Conservation (phyloP, 2,329 filamentous ascomycete species). For the Arthrinium puccinioides region DNA sequence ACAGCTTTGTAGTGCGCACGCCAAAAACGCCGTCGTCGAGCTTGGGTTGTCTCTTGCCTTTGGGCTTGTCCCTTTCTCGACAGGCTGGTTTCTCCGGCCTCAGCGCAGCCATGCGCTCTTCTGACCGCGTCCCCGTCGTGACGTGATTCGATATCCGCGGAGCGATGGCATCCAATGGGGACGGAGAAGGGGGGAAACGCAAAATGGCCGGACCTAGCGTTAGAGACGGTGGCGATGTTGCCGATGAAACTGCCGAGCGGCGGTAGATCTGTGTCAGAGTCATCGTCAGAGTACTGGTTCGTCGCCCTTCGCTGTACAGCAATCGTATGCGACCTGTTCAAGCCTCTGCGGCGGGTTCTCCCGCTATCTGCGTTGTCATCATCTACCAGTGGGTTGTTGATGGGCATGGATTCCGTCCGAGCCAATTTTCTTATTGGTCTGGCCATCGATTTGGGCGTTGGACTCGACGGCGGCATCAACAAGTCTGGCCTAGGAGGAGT, state of each 20-base stretch:
- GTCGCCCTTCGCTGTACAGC: no score
- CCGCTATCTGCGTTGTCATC: neutral
- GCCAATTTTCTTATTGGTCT: slow-evolving; percentile 17
- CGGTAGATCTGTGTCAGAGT: slow-evolving; percentile 15
- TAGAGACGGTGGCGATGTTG: no score
- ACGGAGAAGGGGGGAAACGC: no score
- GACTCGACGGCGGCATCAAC: neutral
- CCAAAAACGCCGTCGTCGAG: slow-evolving; percentile 8
- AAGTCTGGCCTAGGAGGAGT: no score
- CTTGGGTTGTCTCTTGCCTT: slow-evolving; percentile 8
- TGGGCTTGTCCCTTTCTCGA: neutral
- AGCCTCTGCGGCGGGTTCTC: slow-evolving; percentile 6
- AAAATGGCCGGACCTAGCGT: no score
- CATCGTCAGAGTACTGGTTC: slow-evolving; percentile 13
- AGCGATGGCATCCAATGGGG: no score
- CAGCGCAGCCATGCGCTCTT: no score
- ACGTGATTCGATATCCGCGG: no score
- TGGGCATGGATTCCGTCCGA: slow-evolving; percentile 20
- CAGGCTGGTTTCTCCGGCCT: no score
- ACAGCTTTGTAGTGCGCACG: slow-evolving; percentile 27
- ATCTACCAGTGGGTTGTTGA: neutral
- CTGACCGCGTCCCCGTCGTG: no score
- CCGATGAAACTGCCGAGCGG: slow-evolving; percentile 13
- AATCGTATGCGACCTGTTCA: slow-evolving; percentile 8
- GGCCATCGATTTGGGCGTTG: slow-evolving; percentile 1